Conservation (phyloP, 2,329 filamentous ascomycete genomes). For the Bertia moriformis region DNA sequence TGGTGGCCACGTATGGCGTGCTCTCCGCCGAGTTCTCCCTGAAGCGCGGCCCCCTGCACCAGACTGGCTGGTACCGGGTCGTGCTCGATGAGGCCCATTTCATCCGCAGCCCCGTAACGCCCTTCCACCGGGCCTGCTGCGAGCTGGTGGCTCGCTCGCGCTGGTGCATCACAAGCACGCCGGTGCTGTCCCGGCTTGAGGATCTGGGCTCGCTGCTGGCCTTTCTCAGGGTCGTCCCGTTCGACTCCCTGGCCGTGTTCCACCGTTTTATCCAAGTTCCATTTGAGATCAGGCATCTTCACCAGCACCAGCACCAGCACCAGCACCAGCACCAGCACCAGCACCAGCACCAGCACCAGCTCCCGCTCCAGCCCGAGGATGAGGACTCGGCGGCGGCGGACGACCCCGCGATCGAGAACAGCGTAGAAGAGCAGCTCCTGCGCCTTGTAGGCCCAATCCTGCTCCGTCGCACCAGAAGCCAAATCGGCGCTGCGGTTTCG, state of each 20-base stretch:
- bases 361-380: too few species aligned
- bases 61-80: slow-evolving; percentile 23
- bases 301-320: too few species aligned
- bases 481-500: not conserved
- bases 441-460: not conserved
- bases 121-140: slow-evolving; percentile 23
- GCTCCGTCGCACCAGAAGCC: not conserved
- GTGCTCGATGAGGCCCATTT: slow-evolving; percentile 28
- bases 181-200: slow-evolving; percentile 32
- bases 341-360: too few species aligned
- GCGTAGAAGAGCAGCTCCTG: not conserved
- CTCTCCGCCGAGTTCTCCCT: slow-evolving; percentile 17
- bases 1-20: slow-evolving; percentile 32
- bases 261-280: slow-evolving; percentile 10
- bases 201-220: slow-evolving; percentile 34
- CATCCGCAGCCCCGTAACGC: slow-evolving; percentile 30
- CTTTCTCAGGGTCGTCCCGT: slow-evolving; percentile 27
- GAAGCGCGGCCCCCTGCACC: slow-evolving; percentile 12
- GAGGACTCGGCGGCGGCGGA: too few species aligned
- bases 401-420: too few species aligned
- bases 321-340: too few species aligned
- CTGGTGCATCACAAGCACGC: slow-evolving; percentile 38
- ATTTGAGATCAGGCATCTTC: too few species aligned
- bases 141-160: slow-evolving; percentile 25
- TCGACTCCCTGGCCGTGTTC: slow-evolving; percentile 27